Evolutionary conservation across 306 rosid genomes (phyloP), one percentile per base, ranked within the genome.

Genomic region (Leucaena leucocephala): DNA sequence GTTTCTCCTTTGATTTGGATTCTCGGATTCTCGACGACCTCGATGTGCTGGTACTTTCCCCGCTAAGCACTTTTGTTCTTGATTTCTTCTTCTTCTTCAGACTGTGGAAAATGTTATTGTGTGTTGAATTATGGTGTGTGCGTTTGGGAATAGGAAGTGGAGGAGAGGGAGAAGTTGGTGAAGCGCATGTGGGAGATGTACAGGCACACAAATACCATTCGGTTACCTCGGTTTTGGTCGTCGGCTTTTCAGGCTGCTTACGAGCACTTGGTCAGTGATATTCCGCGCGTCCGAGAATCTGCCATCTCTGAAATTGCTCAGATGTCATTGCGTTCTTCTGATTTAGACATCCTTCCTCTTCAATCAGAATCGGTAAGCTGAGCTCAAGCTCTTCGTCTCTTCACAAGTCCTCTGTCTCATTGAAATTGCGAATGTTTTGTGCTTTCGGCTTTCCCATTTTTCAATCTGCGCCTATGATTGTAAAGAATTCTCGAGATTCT

Each of bases 231-330:
- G 70, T 94, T 94, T 71, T 94, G 98, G 98, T 85, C 66, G 40
- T 86, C 91, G 72, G 98, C 97, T 67, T 94, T 92, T 75, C 86
- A 89, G 71, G 97, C 98, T 35, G 98, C 91, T 64, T 94, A 92
- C 61, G 93, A 92, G 84, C 54, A 83, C 17, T 81, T 94, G 89
- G 77, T 77, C 46, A 88, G 93, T 57, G 97, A 92, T 81, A 85
- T 80, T 50, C 84, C 86, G 4, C 85, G 64, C 3, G 76, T 86
- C 11, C 78, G 90, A 57, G 81, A 92, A 55, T 84, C 89, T 13
- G 98, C 98, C 11, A 72, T 94, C 75, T 76, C 84, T 34, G 98
- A 94, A 76, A 92, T 94, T 61, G 98, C 97, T 0, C 92, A 88
- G 82, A 87, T 94, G 93, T 92, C 98, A 62, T 76, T 92, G 34